phyloP scores from a whole-genome alignment of 805 yeast genomes.

The Candida odintsovae region DNA sequence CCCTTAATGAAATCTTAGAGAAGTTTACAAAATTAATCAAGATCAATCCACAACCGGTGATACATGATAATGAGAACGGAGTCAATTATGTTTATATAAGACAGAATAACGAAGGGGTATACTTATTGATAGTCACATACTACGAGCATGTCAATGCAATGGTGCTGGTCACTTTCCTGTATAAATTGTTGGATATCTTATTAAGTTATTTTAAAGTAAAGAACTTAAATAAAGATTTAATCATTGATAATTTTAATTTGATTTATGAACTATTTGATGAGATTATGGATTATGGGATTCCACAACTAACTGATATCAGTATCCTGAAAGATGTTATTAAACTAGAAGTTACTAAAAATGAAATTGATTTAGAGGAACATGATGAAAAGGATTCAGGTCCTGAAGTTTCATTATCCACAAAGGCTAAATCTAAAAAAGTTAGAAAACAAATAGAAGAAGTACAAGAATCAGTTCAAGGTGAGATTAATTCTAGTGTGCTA shows the following conservation, averaged over 20 bases:
- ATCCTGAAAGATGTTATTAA: constrained; percentile 75
- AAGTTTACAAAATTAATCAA: background rate
- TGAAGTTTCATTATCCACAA: background rate
- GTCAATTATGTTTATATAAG: constrained; percentile 48
- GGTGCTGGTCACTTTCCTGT: constrained; percentile 52
- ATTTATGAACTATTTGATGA: constrained; percentile 84
- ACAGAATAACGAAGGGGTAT: constrained; percentile 38
- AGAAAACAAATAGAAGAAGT: constrained; percentile 1
- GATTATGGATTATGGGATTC: constrained; percentile 83
- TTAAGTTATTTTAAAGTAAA: constrained; percentile 37
- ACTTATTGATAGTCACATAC: constrained; percentile 16
- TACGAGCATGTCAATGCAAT: constrained; percentile 41
- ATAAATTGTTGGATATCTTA: constrained; percentile 38
- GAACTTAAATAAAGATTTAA: constrained; percentile 47
- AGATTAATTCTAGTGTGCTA: constrained; percentile 63
- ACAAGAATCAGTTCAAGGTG: constrained; percentile 16
- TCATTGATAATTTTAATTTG: constrained; percentile 67
- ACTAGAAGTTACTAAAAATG: constrained; percentile 35
- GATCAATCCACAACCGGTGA: constrained; percentile 32
- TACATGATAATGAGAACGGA: constrained; percentile 35
- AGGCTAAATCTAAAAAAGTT: background rate
- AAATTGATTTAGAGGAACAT: constrained; percentile 1
- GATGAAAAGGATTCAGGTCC: constrained; percentile 9
- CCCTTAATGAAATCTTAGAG: constrained; percentile 21
- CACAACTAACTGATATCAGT: constrained; percentile 77